phyloP scores from a whole-genome alignment of 2,329 filamentous ascomycete genomes.

The Dendryphion nanum region DNA sequence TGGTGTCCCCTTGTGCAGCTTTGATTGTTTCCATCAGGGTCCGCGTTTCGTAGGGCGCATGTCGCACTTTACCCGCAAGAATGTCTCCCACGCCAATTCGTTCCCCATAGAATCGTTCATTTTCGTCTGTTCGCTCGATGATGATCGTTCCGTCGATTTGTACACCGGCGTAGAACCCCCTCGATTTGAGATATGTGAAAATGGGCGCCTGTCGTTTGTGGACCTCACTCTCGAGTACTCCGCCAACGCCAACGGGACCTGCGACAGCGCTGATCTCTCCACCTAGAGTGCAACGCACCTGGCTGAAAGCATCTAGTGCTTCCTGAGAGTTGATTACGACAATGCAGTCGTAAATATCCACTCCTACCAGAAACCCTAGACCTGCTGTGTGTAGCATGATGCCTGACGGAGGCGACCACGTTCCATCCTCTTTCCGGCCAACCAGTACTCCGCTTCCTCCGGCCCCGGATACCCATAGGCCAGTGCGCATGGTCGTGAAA shows the following conservation, averaged over 20 bases:
- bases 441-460: slow-evolving; percentile 87
- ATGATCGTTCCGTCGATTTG: slow-evolving; percentile 85
- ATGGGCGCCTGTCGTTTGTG: slow-evolving; percentile 69
- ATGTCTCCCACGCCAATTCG: slow-evolving; percentile 62
- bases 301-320: slow-evolving; percentile 80
- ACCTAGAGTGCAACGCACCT: slow-evolving; percentile 74
- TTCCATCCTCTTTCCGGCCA: slow-evolving; percentile 78
- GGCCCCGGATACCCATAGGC: slow-evolving; percentile 86
- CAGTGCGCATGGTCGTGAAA: slow-evolving; percentile 93
- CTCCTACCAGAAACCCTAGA: slow-evolving; percentile 83
- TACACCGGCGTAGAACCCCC: slow-evolving; percentile 83
- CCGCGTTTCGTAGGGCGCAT: slow-evolving; percentile 56
- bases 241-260: slow-evolving; percentile 76
- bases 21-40: slow-evolving; percentile 80
- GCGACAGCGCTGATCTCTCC: slow-evolving; percentile 74
- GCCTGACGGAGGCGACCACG: slow-evolving; percentile 88
- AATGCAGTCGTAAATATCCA: slow-evolving; percentile 95
- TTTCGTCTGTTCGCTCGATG: slow-evolving; percentile 83
- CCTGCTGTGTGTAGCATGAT: slow-evolving; percentile 88
- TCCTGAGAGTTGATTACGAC: slow-evolving; percentile 86
- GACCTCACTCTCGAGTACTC: slow-evolving; percentile 66
- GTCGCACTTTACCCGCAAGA: slow-evolving; percentile 57
- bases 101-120: slow-evolving; percentile 79
- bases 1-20: slow-evolving; percentile 77
- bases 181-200: slow-evolving; percentile 85